A percentile compares a stretch with the other conserved stretches of the same genome.
Evolutionary conservation across 257 asterid genomes (phyloP).

Genomic region (Ballota nigra): DNA sequence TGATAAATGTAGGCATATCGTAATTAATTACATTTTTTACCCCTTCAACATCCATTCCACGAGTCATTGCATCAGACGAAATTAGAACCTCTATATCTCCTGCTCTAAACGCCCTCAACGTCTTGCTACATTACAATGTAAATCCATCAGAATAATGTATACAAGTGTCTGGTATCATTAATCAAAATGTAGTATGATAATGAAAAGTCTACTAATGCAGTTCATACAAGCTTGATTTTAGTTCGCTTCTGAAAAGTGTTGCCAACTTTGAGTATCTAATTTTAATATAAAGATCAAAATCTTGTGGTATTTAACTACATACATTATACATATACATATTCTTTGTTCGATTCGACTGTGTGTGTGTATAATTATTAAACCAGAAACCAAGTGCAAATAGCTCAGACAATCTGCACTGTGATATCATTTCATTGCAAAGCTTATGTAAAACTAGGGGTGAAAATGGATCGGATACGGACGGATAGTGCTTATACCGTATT

Average conservation of each 20-base stretch:
- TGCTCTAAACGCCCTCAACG: conserved; percentile 66
- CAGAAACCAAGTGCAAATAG: neutral
- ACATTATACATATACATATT: too few relatives aligned
- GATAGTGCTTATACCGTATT: too few relatives aligned
- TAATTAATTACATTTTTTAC: conserved; percentile 79
- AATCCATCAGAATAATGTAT: neutral
- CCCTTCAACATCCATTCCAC: conserved; percentile 97
- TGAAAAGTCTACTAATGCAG: neutral
- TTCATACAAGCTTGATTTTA: neutral
- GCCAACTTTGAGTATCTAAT: neutral
- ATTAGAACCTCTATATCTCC: conserved; percentile 75
- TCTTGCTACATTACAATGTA: conserved; percentile 47
- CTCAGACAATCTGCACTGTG: neutral
- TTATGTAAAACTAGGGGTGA: neutral
- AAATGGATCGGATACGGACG: too few relatives aligned
- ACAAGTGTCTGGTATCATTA: neutral
- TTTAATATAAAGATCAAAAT: too few relatives aligned
- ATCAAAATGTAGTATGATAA: neutral
- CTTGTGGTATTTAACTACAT: neutral
- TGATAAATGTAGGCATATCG: conserved; percentile 72
- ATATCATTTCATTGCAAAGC: neutral
- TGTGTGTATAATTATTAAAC: too few relatives aligned
- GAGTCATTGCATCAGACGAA: conserved; percentile 89
- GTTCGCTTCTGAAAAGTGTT: too few relatives aligned
- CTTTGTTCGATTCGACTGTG: neutral